Base-by-base conservation (phyloP, 2,329 filamentous ascomycete genomes). In the Dactylellina drechsleri region DNA sequence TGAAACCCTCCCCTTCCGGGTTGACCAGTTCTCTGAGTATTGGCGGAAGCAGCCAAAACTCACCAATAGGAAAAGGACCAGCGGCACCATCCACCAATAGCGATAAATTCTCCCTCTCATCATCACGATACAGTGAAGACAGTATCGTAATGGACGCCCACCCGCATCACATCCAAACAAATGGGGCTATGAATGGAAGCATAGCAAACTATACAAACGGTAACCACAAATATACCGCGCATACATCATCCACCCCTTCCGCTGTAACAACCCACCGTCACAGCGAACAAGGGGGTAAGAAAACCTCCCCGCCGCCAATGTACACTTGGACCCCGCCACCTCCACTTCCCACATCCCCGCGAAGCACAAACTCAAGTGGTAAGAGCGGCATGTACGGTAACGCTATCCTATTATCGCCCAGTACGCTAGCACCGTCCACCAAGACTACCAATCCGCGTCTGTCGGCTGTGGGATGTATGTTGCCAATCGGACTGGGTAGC, bases 101-200 rank as follows among this genome's bases (percentile, higher is more conserved):
- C 20, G 66, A 62, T 53, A 71, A 64, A 18, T 62, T 62, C 43
- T 71, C 59, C 12, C 13, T 54, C 20, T 41, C 64, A 12, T 75
- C 71, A 2, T 75, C 71, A n/a, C 28, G 49, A 31, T 75, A 75
- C 53, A 64, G 64, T 5, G 71, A 68, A n/a, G 64, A 68, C n/a
- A 64, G 60, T n/a, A 54, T 52, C 16, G 36, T 52, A 13, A 28
- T 50, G 40, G 58, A 57, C 53, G 57, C 40, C 3, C 47, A 50
- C 7, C 13, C 15, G 12, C 52, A 28, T 12, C 47, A 50, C 7
- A 28, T 28, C 7, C 26, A 28, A 3, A 28, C 3, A 3, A 28
- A 28, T 7, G 26, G 26, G 7, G 20, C 2, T 23, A 13, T 4
- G 13, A 54, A 31, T 16, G 31, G 54, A 15, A 12, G n/a, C n/a